phyloP scores from a whole-genome alignment of 805 yeast species.

The Metschnikowia aberdeeniae region DNA sequence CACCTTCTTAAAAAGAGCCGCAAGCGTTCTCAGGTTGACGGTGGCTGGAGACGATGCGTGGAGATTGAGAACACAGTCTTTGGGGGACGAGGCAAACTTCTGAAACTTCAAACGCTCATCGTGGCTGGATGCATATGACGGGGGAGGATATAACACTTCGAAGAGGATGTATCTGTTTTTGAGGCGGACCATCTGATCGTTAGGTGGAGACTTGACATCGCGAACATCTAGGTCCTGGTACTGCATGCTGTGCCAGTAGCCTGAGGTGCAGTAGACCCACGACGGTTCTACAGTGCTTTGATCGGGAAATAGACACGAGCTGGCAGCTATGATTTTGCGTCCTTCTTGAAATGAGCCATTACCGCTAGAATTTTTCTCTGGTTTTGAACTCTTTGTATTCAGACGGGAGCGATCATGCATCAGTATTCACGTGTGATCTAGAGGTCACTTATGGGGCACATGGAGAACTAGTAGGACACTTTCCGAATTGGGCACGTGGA shows the following conservation, averaged over 20 bases:
- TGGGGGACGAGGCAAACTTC: constrained; percentile 26
- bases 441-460: no score
- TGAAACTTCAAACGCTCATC: constrained; percentile 16
- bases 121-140: constrained; percentile 12
- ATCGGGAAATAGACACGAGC: no score
- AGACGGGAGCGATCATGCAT: no score
- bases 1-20: constrained; percentile 50
- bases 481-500: background rate
- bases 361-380: no score
- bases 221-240: background rate
- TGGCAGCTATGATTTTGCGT: no score
- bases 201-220: background rate
- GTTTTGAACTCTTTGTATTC: no score
- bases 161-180: constrained; percentile 82
- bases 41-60: constrained; percentile 50
- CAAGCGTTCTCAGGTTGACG: constrained; percentile 47
- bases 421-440: no score
- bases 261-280: no score
- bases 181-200: constrained; percentile 71
- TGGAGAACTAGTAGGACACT: no score
- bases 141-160: constrained; percentile 66
- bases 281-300: no score
- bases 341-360: no score
- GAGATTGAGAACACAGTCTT: constrained; percentile 40
- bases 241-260: background rate